Evolutionary conservation across 306 rosid genomes (phyloP), one percentile per base, ranked within the genome.

Genomic region (Prunus fruticosa): DNA sequence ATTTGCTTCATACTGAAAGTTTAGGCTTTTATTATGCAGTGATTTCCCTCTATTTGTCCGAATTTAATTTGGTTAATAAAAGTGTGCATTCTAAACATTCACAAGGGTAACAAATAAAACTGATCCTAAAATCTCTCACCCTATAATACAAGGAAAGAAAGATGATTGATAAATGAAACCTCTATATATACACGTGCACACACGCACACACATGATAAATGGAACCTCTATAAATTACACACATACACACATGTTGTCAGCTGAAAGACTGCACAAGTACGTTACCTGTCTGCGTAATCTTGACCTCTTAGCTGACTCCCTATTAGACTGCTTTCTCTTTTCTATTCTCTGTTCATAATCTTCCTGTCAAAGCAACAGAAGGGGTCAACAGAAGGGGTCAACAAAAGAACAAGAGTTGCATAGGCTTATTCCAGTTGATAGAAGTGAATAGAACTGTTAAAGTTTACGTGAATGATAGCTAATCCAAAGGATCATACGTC

Each of bases 301-400:
- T 86, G 89, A 86, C 78, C 89, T 85, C 81, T 76, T 85, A 47
- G 91, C 93, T 2, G 91, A 85, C 81, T 88, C 87, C 86, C 91
- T 83, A 22, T 85, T 91, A 45, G 86, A 88, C 72, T 64, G 82
- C 72, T 87, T 85, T 79, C 83, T 91, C 75, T 82, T 88, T 81
- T 87, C 91, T 81, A 52, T 79, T 73, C 80, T 85, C 76, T 61
- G 67, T 50, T 87, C 84, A 70, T 78, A 80, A 50, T 63, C 79
- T 25, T 84, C 92, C 96, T 88, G 86, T 75, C 72, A 78, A 78
- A 79, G 72, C 60, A 80, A 76, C 56, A 18, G 41, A 67, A n/a
- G 23, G 4, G 50, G 58, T 71, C 51, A 49, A 56, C 45, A 43
- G 16, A 67, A 3, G 51, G 4, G 50, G 58, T 71, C 51, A 49